Percentiles rank a stretch among this genome's conserved stretches.
Conservation (phyloP, 345 rosid species). For the Murraya koenigii region DNA sequence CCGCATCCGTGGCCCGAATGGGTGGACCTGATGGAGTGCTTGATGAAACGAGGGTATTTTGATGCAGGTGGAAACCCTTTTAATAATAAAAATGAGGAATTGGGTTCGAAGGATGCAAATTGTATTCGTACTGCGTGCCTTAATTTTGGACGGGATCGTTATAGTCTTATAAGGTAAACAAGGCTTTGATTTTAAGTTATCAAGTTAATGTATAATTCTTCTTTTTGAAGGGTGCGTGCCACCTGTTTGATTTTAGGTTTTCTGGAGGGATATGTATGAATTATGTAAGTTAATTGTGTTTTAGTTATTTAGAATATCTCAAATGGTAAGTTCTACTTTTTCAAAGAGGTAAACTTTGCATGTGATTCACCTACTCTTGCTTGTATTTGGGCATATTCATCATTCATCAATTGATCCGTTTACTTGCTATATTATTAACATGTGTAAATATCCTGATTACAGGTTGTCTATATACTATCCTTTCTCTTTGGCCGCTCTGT, state of each 20-base stretch:
- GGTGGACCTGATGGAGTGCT: conserved; percentile 62
- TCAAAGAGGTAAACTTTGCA: neutral
- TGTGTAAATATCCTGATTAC: neutral
- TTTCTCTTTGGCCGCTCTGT: neutral
- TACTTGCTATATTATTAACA: neutral
- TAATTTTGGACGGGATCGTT: conserved; percentile 68
- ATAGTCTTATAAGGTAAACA: conserved; percentile 59
- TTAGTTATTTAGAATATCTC: too few species aligned
- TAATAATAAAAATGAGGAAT: conserved; percentile 12
- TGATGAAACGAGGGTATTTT: conserved; percentile 58
- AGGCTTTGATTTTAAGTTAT: neutral
- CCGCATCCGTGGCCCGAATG: conserved; percentile 86
- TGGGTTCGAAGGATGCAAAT: conserved; percentile 55
- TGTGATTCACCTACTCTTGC: neutral
- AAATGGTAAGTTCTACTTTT: neutral
- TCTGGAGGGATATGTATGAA: neutral
- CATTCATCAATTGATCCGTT: neutral
- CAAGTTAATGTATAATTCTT: neutral
- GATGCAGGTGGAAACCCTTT: conserved; percentile 44
- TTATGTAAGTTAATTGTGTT: neutral
- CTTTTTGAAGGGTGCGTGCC: conserved; percentile 8
- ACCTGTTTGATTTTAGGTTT: conserved; percentile 29
- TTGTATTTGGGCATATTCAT: neutral
- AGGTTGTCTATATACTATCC: neutral
- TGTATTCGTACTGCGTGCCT: conserved; percentile 75